Conservation (phyloP, 306 rosid genomes). For the Mimosa bimucronata region DNA sequence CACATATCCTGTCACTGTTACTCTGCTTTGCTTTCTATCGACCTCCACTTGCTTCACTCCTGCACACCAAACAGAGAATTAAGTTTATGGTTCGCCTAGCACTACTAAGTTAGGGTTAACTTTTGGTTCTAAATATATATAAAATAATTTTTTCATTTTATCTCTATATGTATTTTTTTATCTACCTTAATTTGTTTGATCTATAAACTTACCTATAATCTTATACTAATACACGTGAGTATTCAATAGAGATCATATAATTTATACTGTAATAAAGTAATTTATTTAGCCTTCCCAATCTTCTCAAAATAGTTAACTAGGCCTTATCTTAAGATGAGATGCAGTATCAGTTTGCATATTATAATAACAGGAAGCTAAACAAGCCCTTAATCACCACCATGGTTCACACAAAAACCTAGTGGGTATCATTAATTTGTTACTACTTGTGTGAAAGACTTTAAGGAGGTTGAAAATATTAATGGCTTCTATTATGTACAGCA, state of each 20-base stretch:
- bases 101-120: no score
- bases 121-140: no score
- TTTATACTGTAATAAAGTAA: no score
- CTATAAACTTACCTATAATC: no score
- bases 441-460: not conserved
- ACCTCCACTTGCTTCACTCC: constrained; percentile 81
- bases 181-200: no score
- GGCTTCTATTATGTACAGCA: not conserved
- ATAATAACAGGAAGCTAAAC: not conserved
- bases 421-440: not conserved
- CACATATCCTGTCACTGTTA: constrained; percentile 75
- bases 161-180: no score
- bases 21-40: constrained; percentile 73
- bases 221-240: no score
- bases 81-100: not conserved
- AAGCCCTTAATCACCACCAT: not conserved
- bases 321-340: no score
- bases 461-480: not conserved
- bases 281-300: no score
- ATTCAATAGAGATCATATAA: no score
- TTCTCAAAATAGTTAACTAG: no score
- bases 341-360: not conserved
- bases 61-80: constrained; percentile 16
- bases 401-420: not conserved
- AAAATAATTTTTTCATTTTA: no score